phyloP scores from a whole-genome alignment of 1,139 yeast genomes.

The Torulaspora globosa region DNA sequence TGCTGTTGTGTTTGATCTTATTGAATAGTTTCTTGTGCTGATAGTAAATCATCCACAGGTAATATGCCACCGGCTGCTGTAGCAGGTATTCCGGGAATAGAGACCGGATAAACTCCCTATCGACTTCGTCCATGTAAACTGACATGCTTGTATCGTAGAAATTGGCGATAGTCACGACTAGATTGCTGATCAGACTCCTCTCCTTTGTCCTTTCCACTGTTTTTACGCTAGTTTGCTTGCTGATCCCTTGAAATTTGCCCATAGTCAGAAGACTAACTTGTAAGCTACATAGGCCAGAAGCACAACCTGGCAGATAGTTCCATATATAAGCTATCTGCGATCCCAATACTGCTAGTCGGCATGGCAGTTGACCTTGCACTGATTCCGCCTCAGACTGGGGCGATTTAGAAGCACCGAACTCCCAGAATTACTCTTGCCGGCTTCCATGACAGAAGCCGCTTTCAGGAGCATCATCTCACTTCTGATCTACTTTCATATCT shows the following conservation, averaged over 20 bases:
- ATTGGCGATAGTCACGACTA: not conserved
- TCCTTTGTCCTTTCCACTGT: constrained; percentile 8
- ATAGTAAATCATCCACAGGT: constrained; percentile 28
- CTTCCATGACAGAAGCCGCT: too few species aligned
- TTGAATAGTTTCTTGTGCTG: constrained; percentile 30
- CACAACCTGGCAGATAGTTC: not conserved
- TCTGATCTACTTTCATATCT: too few species aligned
- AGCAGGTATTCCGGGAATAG: constrained; percentile 33
- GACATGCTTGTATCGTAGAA: constrained; percentile 12
- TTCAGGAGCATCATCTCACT: too few species aligned
- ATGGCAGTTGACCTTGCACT: too few species aligned
- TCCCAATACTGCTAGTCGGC: too few species aligned
- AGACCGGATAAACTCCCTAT: constrained; percentile 26
- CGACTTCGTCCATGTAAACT: constrained; percentile 27
- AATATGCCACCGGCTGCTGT: constrained; percentile 35
- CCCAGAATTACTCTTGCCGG: too few species aligned
- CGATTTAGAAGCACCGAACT: too few species aligned
- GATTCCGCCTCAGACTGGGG: too few species aligned
- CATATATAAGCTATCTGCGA: too few species aligned
- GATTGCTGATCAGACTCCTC: not conserved
- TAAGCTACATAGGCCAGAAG: not conserved
- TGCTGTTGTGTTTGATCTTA: constrained; percentile 18
- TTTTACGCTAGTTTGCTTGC: not conserved
- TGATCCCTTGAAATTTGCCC: constrained; percentile 1
- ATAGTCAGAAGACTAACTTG: not conserved